Base-by-base conservation (phyloP, 2,329 filamentous ascomycete species). In the Aspergillus neoniger region DNA sequence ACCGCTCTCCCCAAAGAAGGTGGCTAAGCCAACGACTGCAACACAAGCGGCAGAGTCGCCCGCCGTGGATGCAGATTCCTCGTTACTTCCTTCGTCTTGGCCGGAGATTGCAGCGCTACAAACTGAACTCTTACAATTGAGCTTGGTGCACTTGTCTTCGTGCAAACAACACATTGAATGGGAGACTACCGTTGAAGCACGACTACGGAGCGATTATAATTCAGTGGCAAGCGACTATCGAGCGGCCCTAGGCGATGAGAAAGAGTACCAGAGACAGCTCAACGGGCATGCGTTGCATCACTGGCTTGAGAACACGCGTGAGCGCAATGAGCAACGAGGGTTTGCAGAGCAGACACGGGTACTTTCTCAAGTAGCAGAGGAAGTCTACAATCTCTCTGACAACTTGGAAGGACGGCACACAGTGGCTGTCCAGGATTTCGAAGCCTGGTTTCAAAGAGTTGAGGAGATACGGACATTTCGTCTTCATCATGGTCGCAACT, bases 71-170 rank as follows among this genome's bases (percentile, higher is more conserved):
- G 14, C 61, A n/a, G 64, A 62, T 44, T 50, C 63, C 32, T 66
- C 66, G 5, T 62, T 72, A 54, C 67, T 72, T 17, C 67, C 71
- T 17, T 66, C 72, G 6, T 68, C 72, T 8, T 72, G 70, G 65
- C 72, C 74, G 19, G 75, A 79, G 30, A 67, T 76, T 55, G 65
- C 71, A 14, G 70, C 72, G 12, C 54, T 80, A 32, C 75, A 78
- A 58, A 78, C 75, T 0, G 79, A 81, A 60, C 67, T 81, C 12
- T 68, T 81, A 23, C 79, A 81, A 57, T 63, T 81, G 15, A 74
- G 72, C 55, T 70, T 80, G 5, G 67, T 80, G 6, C 73, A 79
- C 63, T 69, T 71, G 7, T 68, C 69, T 5, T 69, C 66, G 7
- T 55, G 73, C 19, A 70, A 70, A 43, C 64, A 65, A 19, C 66